Evolutionary conservation across 441 rosid genomes (phyloP).

Genomic region (Populus hybrid): DNA sequence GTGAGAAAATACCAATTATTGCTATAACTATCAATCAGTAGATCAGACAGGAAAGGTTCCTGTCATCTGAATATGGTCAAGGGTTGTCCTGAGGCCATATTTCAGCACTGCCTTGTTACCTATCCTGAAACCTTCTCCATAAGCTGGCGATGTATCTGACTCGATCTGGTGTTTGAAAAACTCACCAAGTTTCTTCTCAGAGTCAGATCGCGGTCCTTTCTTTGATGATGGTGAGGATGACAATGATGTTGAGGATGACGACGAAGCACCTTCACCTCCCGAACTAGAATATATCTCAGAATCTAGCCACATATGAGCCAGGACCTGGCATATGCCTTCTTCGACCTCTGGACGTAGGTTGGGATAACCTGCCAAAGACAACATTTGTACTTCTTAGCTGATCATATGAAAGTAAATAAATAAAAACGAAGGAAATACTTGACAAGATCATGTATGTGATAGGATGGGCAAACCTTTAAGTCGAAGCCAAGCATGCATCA

Average conservation of each 20-base stretch:
- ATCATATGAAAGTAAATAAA: neutral
- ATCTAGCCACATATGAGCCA: slow-evolving; percentile 96
- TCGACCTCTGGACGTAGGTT: slow-evolving; percentile 88
- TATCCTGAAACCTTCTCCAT: slow-evolving; percentile 87
- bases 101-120: slow-evolving; percentile 68
- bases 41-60: slow-evolving; percentile 71
- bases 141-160: slow-evolving; percentile 70
- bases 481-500: slow-evolving; percentile 99
- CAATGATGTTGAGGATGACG: slow-evolving; percentile 33
- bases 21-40: neutral
- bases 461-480: slow-evolving; percentile 58
- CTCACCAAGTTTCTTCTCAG: slow-evolving; percentile 84
- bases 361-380: slow-evolving; percentile 58
- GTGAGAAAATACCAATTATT: neutral
- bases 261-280: slow-evolving; percentile 36
- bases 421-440: neutral
- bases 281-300: slow-evolving; percentile 66
- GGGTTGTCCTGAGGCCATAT: slow-evolving; percentile 73
- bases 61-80: slow-evolving; percentile 75
- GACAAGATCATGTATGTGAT: neutral
- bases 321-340: slow-evolving; percentile 97
- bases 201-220: slow-evolving; percentile 69
- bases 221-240: slow-evolving; percentile 34
- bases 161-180: slow-evolving; percentile 89
- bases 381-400: slow-evolving; percentile 2